Base-by-base conservation (phyloP, 768 basidiomycete genomes). In the Crassisporium funariophilum region DNA sequence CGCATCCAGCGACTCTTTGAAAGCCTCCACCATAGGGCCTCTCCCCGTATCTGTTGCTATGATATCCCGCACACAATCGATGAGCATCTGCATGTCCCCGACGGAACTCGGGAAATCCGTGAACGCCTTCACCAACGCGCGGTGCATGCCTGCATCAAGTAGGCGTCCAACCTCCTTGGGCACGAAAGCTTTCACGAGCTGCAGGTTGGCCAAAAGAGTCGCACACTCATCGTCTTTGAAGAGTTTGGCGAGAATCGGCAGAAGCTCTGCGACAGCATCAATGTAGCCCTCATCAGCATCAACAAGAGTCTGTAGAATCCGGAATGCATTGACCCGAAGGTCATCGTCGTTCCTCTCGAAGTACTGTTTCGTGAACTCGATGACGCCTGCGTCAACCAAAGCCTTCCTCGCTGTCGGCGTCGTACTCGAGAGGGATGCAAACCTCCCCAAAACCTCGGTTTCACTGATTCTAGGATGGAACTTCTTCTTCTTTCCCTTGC, bases 321-420 rank as follows among this genome's bases (percentile, higher is more conserved):
- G 17, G 4, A 60, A 20, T 4, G 49, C 42, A 9, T 36, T 20
- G 13, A 19, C 22, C 42, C 37, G 46, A 9, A 11, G 11, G 3
- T 54, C 23, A 5, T 42, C 34, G 11, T 17, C 21, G 12, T 41
- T 41, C 5, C n/a, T 15, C 13, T 39, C 24, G 22, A 57, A 35
- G 3, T 41, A 23, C 15, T 42, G 29, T 4, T n/a, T 13, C 7
- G 41, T 35, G 24, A 50, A 41, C 2, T 29, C 39, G 16, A 56
- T 21, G 7, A 42, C 51, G 8, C 52, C 54, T 20, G 51, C 51
- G 7, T 58, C 45, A 23, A 58, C 27, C 6, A 55, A 21, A 7
- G 47, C 51, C 44, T 44, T 49, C 40, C 44, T 34, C 7, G 47
- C 56, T n/a, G 34, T 29, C 6, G 23, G 17, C 4, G 54, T 55